Conservation (phyloP, 768 basidiomycete species). For the Cystofilobasidium bisporidii region DNA sequence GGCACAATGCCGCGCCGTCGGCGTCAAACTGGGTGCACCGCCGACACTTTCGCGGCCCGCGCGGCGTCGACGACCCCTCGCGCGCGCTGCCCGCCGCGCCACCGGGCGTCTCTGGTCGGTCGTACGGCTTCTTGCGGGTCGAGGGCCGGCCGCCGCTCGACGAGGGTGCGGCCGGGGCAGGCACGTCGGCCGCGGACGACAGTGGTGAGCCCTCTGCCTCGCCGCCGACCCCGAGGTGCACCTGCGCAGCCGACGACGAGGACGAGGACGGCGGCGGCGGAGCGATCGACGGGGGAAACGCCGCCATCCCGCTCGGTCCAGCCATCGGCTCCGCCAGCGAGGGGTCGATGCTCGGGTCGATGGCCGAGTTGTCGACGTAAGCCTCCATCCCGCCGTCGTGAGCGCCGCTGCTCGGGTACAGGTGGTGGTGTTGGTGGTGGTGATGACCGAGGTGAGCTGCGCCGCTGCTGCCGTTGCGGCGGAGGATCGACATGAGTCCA, state of each 20-base stretch:
- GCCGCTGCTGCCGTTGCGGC: background rate
- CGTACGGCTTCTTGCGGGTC: background rate
- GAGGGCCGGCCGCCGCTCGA: no score
- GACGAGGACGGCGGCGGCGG: no score
- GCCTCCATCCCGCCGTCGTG: background rate
- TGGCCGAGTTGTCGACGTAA: background rate
- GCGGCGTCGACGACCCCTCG: background rate
- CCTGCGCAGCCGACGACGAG: no score
- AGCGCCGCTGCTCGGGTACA: background rate
- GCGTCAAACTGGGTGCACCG: background rate
- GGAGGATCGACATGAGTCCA: background rate
- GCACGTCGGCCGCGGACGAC: no score
- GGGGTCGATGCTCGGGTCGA: background rate
- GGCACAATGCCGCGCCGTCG: background rate
- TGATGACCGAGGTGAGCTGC: no score
- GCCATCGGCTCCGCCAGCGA: background rate
- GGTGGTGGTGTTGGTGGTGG: background rate
- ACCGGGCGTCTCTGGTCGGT: background rate
- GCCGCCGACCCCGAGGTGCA: no score
- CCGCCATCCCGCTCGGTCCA: background rate
- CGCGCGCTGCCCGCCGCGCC: no score
- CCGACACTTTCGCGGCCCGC: slow-evolving; percentile 1
- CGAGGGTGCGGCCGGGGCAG: no score
- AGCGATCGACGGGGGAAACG: background rate
- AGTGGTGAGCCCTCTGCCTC: no score